Base-by-base conservation (phyloP, 306 rosid genomes). In the Astragalus membranaceus region DNA sequence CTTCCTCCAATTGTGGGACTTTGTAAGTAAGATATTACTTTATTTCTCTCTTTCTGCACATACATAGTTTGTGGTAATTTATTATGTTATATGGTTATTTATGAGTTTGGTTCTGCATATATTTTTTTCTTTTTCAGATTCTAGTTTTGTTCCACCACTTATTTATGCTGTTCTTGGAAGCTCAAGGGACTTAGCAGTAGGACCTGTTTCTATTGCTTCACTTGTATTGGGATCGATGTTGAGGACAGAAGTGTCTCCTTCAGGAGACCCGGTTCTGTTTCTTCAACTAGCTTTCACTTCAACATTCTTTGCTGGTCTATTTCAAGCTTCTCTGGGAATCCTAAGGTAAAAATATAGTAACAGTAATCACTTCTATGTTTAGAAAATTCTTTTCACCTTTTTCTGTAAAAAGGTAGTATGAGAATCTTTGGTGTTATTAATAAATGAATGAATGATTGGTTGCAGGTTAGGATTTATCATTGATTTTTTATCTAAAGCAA, bases 171-270 rank as follows among this genome's bases (percentile, higher is more conserved):
- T 89, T 30, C 86, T 94, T 65, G 99, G 99, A 77, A 91, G 99
- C 81, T 94, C 99, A 36, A 90, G 80, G 81, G 96, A 94, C 82
- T 82, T 94, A 2, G 98, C 97, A 5, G 98, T 94, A 11, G 98
- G 98, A 30, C 98, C 97, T n/a, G 98, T 90, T 37, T 94, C 98
- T 2, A 90, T 94, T 69, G 98, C 98, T 33, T 94, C 98, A 26
- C 95, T 94, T 29, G 90, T 94, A 8, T 10, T 94, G 61, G 97
- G 98, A 26, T 87, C 96, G 6, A 94, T 94, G 98, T 76, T 94
- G 1, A 83, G 82, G 47, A 87, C 88, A 64, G 89, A 89, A 78
- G 95, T 91, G 4, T 91, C 98, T 68, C 98, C 98, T 13, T 20
- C 82, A 7, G 50, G 41, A 5, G 92, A 91, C 12, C 91, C 97